A percentile compares a stretch with the other conserved stretches of the same genome.
Conservation (phyloP, 495 filamentous ascomycete genomes). For the Physcia stellaris region DNA sequence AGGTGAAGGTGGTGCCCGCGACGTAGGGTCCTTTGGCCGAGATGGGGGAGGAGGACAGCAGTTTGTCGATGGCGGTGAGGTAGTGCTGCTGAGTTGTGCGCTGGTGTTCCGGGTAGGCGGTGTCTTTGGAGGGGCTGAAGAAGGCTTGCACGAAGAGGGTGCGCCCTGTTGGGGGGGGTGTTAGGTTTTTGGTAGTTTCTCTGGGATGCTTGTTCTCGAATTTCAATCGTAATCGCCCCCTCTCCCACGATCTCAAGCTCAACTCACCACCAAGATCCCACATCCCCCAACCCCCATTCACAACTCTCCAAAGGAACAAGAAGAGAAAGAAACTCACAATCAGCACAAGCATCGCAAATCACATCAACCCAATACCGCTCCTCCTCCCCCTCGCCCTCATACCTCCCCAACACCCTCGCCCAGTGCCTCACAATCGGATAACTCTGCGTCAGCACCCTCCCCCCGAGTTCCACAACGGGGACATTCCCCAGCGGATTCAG, state of each 20-base stretch:
- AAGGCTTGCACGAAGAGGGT: constrained; percentile 19
- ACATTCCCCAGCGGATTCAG: constrained; percentile 24
- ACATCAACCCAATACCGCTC: constrained; percentile 31
- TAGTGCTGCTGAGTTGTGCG: constrained; percentile 7
- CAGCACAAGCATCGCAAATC: constrained; percentile 29
- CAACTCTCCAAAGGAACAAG: background rate
- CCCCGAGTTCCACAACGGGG: constrained; percentile 28
- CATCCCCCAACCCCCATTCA: background rate
- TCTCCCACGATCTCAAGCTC: too few species aligned
- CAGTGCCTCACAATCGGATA: constrained; percentile 28
- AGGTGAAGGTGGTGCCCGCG: constrained; percentile 14
- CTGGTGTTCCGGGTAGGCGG: constrained; percentile 15
- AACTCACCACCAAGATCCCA: too few species aligned
- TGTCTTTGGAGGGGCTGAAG: constrained; percentile 11
- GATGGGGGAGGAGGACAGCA: constrained; percentile 11
- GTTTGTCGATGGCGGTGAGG: constrained; percentile 13
- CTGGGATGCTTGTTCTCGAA: too few species aligned
- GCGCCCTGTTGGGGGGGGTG: constrained; percentile 16
- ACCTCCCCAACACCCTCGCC: constrained; percentile 22
- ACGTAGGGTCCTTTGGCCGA: constrained; percentile 15
- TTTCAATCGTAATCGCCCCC: too few species aligned
- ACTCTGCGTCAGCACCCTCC: constrained; percentile 26
- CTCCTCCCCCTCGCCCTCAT: constrained; percentile 25
- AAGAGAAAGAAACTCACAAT: constrained; percentile 14
- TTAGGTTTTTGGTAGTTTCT: too few species aligned